phyloP scores from a whole-genome alignment of 2,329 filamentous ascomycete species.

The Penicillium sclerotigenum region DNA sequence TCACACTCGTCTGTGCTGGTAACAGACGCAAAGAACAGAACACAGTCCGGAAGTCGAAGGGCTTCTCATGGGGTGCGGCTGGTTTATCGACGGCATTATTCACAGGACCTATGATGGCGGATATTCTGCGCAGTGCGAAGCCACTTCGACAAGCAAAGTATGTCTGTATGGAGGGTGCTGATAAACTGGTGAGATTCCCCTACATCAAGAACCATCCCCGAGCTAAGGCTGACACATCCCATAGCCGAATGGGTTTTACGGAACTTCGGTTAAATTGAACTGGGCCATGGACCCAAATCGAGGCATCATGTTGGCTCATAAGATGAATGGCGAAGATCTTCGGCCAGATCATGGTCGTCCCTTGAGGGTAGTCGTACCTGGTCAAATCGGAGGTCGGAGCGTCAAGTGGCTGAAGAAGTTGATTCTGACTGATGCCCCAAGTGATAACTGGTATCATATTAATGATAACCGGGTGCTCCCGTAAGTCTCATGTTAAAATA shows the following conservation, averaged over 20 bases:
- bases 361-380: conserved; percentile 76
- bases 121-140: conserved; percentile 65
- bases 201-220: neutral
- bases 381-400: conserved; percentile 86
- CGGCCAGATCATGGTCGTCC: conserved; percentile 84
- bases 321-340: conserved; percentile 83
- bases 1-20: conserved; percentile 88
- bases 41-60: conserved; percentile 82
- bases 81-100: conserved; percentile 84
- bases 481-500: conserved; percentile 29
- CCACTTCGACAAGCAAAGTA: conserved; percentile 71
- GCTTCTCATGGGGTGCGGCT: conserved; percentile 89
- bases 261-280: conserved; percentile 80
- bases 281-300: conserved; percentile 82
- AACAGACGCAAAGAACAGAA: conserved; percentile 94
- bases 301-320: conserved; percentile 82
- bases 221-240: conserved; percentile 7
- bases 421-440: conserved; percentile 72
- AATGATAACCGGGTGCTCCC: conserved; percentile 89
- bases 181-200: conserved; percentile 59
- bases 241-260: conserved; percentile 80
- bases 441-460: conserved; percentile 93
- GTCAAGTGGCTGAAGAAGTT: conserved; percentile 90
- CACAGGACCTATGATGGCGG: conserved; percentile 74
- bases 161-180: conserved; percentile 87